Evolutionary conservation across 495 filamentous ascomycete genomes (phyloP).

Genomic region (Lasiosphaeria hispida): DNA sequence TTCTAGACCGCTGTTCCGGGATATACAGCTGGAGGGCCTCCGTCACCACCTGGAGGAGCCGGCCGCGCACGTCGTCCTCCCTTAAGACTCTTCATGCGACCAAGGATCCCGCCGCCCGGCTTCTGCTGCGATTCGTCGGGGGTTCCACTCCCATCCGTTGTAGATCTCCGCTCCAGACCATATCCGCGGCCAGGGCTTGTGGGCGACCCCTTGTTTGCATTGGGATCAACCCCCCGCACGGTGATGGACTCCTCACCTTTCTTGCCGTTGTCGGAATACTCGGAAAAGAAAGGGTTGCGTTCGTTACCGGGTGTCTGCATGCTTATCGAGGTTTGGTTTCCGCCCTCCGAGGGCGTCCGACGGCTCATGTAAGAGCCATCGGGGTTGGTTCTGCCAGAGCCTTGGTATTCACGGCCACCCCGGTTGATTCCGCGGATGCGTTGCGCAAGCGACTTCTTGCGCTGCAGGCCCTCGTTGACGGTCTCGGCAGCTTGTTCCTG

Average conservation of each 20-base stretch:
- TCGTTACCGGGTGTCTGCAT: conserved; percentile 63
- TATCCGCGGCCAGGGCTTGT: conserved; percentile 58
- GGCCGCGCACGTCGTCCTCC: conserved; percentile 47
- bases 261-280: conserved; percentile 58
- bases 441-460: conserved; percentile 93
- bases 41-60: conserved; percentile 30
- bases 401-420: conserved; percentile 48
- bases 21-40: conserved; percentile 12
- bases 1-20: conserved; percentile 34
- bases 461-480: conserved; percentile 63
- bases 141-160: conserved; percentile 57
- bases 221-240: conserved; percentile 40
- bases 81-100: conserved; percentile 84
- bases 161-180: conserved; percentile 64
- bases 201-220: conserved; percentile 50
- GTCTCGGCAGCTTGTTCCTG: conserved; percentile 57
- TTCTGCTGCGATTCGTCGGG: conserved; percentile 41
- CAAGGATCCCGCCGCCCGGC: conserved; percentile 66
- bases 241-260: conserved; percentile 44
- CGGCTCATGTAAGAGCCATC: conserved; percentile 39
- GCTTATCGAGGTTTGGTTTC: conserved; percentile 63
- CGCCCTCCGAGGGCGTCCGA: conserved; percentile 51
- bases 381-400: conserved; percentile 53
- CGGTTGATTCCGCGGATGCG: conserved; percentile 70
- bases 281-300: conserved; percentile 83